Conservation (phyloP, 306 rosid genomes). For the Senna tora region DNA sequence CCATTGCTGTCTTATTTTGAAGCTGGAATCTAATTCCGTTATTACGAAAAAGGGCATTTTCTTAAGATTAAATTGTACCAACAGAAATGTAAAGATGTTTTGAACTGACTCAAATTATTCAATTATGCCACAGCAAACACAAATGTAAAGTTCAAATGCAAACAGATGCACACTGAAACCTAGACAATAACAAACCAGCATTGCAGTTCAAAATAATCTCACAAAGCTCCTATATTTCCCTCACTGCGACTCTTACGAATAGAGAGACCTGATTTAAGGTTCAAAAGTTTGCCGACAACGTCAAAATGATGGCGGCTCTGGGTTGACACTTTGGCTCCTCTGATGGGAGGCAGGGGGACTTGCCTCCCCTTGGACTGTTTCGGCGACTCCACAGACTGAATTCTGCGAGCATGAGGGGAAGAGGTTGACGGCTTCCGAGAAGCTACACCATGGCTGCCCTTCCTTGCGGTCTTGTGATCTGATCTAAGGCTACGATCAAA, state of each 20-base stretch:
- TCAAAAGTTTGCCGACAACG: conserved; percentile 39
- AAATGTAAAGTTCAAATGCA: not conserved
- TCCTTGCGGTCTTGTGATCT: conserved; percentile 72
- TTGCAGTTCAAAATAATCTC: conserved; percentile 42
- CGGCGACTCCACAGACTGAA: conserved; percentile 45
- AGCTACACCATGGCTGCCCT: conserved; percentile 48
- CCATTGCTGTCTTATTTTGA: not conserved
- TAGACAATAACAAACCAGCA: not conserved
- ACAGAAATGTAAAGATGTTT: not conserved
- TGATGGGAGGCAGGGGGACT: conserved; percentile 59
- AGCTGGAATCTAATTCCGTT: not conserved
- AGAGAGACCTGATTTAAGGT: conserved; percentile 35
- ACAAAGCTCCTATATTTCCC: conserved; percentile 66
- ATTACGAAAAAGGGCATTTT: not conserved
- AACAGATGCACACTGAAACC: conserved; percentile 35
- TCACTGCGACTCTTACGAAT: conserved; percentile 85
- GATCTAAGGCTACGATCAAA: conserved; percentile 68
- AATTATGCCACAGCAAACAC: not conserved
- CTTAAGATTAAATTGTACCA: not conserved
- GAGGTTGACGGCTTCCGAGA: conserved; percentile 50
- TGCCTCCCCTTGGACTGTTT: conserved; percentile 58
- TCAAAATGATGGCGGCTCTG: conserved; percentile 51
- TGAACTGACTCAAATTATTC: not conserved
- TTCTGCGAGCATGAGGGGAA: conserved; percentile 48
- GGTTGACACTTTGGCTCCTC: conserved; percentile 54